phyloP scores from a whole-genome alignment of 495 filamentous ascomycete species.

The Tuber indicum region DNA sequence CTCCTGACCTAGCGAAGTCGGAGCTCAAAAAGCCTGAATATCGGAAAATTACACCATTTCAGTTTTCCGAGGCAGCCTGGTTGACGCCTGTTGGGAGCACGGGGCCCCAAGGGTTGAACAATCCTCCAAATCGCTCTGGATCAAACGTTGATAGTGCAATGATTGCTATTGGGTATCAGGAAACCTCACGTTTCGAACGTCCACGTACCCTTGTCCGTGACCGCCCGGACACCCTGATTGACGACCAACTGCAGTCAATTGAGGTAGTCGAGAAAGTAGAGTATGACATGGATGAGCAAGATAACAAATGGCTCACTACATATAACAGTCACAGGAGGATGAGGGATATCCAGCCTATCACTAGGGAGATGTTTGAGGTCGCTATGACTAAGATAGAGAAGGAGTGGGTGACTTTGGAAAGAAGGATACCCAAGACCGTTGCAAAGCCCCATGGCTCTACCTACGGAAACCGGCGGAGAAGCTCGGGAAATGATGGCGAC shows the following conservation, averaged over 20 bases:
- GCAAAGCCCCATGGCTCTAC: slow-evolving; percentile 89
- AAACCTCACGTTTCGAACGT: slow-evolving; percentile 77
- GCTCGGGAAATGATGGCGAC: slow-evolving; percentile 76
- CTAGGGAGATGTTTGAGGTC: slow-evolving; percentile 89
- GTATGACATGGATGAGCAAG: slow-evolving; percentile 99
- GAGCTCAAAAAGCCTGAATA: slow-evolving; percentile 56
- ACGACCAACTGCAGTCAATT: slow-evolving; percentile 42
- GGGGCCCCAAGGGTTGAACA: slow-evolving; percentile 34
- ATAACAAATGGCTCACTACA: slow-evolving; percentile 87
- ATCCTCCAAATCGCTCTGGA: slow-evolving; percentile 9
- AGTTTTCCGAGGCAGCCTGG: slow-evolving; percentile 37
- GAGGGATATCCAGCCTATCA: slow-evolving; percentile 69
- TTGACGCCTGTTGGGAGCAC: slow-evolving; percentile 26
- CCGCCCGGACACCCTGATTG: slow-evolving; percentile 32
- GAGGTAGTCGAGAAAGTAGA: slow-evolving; percentile 69
- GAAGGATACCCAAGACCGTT: slow-evolving; percentile 89
- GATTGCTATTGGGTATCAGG: slow-evolving; percentile 90
- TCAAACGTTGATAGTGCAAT: slow-evolving; percentile 74
- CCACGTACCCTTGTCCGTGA: slow-evolving; percentile 74
- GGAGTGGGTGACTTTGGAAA: slow-evolving; percentile 94
- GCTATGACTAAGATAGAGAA: slow-evolving; percentile 98
- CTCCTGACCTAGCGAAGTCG: slow-evolving; percentile 47
- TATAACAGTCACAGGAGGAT: slow-evolving; percentile 69
- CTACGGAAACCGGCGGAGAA: slow-evolving; percentile 53
- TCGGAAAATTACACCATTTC: slow-evolving; percentile 44